phyloP scores from a whole-genome alignment of 2,329 filamentous ascomycete genomes.

The Endoconidiophora polonica region DNA sequence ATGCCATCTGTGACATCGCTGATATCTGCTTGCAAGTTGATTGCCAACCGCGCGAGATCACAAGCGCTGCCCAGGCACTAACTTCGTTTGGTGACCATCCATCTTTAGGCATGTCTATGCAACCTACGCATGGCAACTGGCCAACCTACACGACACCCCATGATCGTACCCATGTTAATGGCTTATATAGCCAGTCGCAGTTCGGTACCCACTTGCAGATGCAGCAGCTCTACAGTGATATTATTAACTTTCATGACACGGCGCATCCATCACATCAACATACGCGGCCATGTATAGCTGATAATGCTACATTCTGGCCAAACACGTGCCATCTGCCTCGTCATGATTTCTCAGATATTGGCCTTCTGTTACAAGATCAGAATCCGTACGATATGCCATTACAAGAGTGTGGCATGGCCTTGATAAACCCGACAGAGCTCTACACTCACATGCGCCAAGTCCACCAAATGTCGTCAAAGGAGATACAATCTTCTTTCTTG shows the following conservation, averaged over 20 bases:
- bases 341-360: constrained; percentile 12
- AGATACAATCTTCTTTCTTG: constrained; percentile 10
- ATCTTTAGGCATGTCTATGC: constrained; percentile 1
- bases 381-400: constrained; percentile 5
- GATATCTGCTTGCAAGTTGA: constrained; percentile 10
- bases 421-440: constrained; percentile 11
- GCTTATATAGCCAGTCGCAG: neutral
- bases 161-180: neutral
- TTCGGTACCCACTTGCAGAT: constrained; percentile 3
- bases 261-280: constrained; percentile 9
- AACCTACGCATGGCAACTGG: neutral
- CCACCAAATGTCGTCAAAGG: constrained; percentile 10
- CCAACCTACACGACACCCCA: neutral
- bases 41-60: constrained; percentile 10
- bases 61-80: constrained; percentile 19
- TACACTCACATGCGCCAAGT: constrained; percentile 12
- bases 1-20: constrained; percentile 14
- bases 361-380: constrained; percentile 7
- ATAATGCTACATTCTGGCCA: constrained; percentile 13
- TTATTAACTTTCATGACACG: constrained; percentile 12
- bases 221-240: constrained; percentile 7
- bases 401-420: constrained; percentile 13
- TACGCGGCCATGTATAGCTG: constrained; percentile 12
- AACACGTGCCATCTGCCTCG: constrained; percentile 15
- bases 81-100: constrained; percentile 17